Percentiles rank a stretch among this genome's conserved stretches.
These are phyloP conservation scores for Populus davidiana DNA, from an alignment of 345 rosid genomes.

Conservation along the genomic window DNA sequence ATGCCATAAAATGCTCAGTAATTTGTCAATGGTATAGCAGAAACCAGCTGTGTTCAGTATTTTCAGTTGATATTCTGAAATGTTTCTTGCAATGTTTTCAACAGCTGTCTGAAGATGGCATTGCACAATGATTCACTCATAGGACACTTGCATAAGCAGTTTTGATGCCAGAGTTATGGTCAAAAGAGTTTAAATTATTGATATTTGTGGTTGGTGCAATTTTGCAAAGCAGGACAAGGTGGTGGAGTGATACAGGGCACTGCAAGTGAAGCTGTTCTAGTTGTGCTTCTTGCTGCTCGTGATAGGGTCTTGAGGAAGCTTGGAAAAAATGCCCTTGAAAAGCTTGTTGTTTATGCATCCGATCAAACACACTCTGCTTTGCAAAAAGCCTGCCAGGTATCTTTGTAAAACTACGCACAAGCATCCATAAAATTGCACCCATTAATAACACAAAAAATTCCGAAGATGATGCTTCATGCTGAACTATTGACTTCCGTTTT, in stretches of 20 bases:
- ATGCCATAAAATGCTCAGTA: neutral
- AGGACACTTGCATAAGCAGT: neutral
- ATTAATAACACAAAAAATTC: too few relatives aligned
- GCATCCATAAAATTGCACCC: too few relatives aligned
- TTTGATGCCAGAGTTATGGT: neutral
- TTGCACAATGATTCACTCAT: neutral
- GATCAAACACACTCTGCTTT: constrained; percentile 87
- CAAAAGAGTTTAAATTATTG: neutral
- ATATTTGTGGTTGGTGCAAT: neutral
- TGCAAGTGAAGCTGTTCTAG: constrained; percentile 91
- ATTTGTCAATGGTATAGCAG: neutral
- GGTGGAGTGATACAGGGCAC: constrained; percentile 96
- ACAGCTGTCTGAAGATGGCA: neutral
- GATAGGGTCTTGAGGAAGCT: constrained; percentile 49
- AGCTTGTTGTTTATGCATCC: constrained; percentile 80
- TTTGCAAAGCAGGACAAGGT: constrained; percentile 57
- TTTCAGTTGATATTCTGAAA: neutral
- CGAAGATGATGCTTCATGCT: too few relatives aligned
- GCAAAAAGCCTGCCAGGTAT: constrained; percentile 87
- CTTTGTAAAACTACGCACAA: neutral
- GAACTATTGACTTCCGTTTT: too few relatives aligned
- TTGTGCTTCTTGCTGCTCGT: constrained; percentile 73
- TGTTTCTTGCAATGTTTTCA: neutral
- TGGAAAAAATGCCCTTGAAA: constrained; percentile 59
- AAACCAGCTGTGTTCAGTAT: neutral